Evolutionary conservation across 78 protist genomes (phyloP).

Genomic region (Creolimax fragrantissima): DNA sequence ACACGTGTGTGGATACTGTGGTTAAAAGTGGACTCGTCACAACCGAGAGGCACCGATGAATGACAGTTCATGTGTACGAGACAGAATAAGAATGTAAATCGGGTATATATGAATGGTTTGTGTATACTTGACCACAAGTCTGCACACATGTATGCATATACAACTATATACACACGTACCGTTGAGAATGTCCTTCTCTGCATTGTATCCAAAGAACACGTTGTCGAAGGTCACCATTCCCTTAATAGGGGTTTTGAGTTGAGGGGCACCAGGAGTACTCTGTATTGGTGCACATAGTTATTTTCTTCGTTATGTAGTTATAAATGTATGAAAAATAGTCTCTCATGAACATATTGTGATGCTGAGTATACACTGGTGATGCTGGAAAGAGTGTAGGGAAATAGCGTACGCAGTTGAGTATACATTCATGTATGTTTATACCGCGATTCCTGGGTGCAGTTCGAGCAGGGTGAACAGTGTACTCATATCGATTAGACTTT

Average conservation of each 20-base stretch:
- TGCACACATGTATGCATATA: not conserved
- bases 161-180: not conserved
- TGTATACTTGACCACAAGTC: not conserved
- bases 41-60: too few relatives aligned
- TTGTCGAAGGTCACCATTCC: not conserved
- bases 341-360: too few relatives aligned
- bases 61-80: too few relatives aligned
- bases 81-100: not conserved
- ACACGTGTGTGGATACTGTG: too few relatives aligned
- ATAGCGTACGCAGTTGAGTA: too few relatives aligned
- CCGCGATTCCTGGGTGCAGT: conserved; percentile 20
- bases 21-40: too few relatives aligned
- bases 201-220: not conserved
- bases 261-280: not conserved
- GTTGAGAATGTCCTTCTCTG: not conserved
- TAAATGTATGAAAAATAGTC: too few relatives aligned
- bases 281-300: too few relatives aligned
- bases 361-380: too few relatives aligned
- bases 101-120: not conserved
- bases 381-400: too few relatives aligned
- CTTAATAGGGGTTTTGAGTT: not conserved
- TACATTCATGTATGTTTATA: not conserved
- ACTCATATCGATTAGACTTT: conserved; percentile 71
- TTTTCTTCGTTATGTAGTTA: too few relatives aligned
- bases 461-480: conserved; percentile 50